Evolutionary conservation across 164 flowering plant genomes (phyloP).

Genomic region (Nelumbo lutea): DNA sequence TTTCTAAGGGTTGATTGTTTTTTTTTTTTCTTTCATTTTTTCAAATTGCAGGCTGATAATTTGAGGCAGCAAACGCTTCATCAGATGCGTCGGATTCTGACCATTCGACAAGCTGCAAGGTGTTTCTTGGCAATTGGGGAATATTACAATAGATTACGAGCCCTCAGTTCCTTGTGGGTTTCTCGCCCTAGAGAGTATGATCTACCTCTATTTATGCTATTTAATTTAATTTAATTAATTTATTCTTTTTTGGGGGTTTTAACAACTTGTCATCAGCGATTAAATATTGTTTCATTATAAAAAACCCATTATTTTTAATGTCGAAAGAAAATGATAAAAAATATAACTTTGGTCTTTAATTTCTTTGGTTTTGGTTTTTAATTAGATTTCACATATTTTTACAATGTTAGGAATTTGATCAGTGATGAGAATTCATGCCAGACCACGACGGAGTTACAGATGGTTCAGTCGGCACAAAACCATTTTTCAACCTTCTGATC

Average conservation of each 20-base stretch:
- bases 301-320: no score
- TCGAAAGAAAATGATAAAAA: background rate
- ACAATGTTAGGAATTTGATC: conserved; percentile 41
- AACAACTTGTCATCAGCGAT: no score
- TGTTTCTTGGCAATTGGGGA: conserved; percentile 88
- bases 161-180: conserved; percentile 90
- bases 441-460: conserved; percentile 66
- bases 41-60: conserved; percentile 68
- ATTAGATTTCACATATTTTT: background rate
- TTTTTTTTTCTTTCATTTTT: background rate
- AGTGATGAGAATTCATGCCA: conserved; percentile 65
- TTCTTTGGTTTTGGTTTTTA: background rate
- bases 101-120: conserved; percentile 82
- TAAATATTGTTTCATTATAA: no score
- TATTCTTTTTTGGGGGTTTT: background rate
- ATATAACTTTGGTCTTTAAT: no score
- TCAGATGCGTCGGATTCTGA: conserved; percentile 68
- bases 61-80: conserved; percentile 94
- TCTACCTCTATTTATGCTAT: background rate
- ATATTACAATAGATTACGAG: conserved; percentile 77
- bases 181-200: conserved; percentile 93
- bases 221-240: background rate
- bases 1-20: background rate
- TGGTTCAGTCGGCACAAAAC: conserved; percentile 55
- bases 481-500: conserved; percentile 57